Evolutionary conservation across 306 rosid species (phyloP).

Genomic region (Trichosanthes truncata): DNA sequence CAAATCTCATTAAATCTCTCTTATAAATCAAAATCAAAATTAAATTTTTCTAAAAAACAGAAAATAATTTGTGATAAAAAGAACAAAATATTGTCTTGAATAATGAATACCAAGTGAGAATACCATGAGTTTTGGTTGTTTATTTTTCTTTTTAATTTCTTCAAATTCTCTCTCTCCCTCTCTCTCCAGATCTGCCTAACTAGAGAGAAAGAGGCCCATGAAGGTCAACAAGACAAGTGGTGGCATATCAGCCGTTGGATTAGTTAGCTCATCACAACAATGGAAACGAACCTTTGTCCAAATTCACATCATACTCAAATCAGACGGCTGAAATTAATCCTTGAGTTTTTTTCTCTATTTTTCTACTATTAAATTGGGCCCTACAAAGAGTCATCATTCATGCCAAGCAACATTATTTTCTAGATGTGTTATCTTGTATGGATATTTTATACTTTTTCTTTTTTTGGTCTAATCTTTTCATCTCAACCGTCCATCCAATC

Average conservation of each 20-base stretch:
- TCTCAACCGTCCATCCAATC: neutral
- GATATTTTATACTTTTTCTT: neutral
- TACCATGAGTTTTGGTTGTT: conserved; percentile 5
- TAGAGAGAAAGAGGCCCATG: neutral
- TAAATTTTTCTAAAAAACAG: neutral
- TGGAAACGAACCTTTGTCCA: neutral
- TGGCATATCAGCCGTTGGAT: neutral
- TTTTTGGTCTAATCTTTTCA: neutral
- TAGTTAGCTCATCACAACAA: neutral
- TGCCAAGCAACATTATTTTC: neutral
- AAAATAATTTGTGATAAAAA: neutral
- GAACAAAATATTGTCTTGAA: neutral
- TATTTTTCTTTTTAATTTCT: neutral
- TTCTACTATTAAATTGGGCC: neutral
- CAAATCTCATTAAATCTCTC: neutral
- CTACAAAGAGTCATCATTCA: neutral
- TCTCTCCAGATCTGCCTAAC: neutral
- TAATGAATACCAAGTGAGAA: neutral
- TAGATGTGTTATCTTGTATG: neutral
- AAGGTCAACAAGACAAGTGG: neutral
- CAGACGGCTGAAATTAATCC: neutral
- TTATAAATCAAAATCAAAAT: neutral
- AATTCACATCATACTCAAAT: neutral
- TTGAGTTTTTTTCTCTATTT: neutral
- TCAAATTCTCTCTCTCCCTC: neutral